Conservation (phyloP, 805 yeast species). For the Lipomyces chichibuensis region DNA sequence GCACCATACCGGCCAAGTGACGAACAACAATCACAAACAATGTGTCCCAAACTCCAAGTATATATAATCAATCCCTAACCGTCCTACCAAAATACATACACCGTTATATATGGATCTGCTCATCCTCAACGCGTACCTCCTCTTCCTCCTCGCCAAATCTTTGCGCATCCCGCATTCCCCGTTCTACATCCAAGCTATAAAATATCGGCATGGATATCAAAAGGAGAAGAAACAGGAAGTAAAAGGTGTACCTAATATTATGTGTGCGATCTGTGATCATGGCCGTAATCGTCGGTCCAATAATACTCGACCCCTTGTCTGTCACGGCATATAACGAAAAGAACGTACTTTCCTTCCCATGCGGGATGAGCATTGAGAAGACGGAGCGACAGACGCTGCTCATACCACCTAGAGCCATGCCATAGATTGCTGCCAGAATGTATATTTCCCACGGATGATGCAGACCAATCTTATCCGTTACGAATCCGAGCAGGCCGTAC, state of each 20-base stretch:
- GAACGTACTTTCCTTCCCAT: slow-evolving; percentile 73
- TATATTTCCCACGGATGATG: slow-evolving; percentile 70
- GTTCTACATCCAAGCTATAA: slow-evolving; percentile 56
- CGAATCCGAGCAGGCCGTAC: slow-evolving; percentile 71
- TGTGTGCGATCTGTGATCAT: slow-evolving; percentile 72
- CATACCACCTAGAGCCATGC: slow-evolving; percentile 72
- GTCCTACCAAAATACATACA: neutral
- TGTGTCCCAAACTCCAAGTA: neutral
- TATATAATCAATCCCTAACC: neutral
- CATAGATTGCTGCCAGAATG: slow-evolving; percentile 71
- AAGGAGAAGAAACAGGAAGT: slow-evolving; percentile 59
- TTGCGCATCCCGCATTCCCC: slow-evolving; percentile 62
- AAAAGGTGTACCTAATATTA: slow-evolving; percentile 72
- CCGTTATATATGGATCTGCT: neutral
- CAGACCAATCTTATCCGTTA: slow-evolving; percentile 58
- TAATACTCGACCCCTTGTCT: slow-evolving; percentile 74
- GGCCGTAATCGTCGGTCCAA: slow-evolving; percentile 77
- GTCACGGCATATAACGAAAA: slow-evolving; percentile 77
- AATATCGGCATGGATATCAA: slow-evolving; percentile 63
- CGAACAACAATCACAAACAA: neutral
- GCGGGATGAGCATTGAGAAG: slow-evolving; percentile 69
- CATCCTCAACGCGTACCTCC: slow-evolving; percentile 23
- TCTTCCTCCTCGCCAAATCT: slow-evolving; percentile 45
- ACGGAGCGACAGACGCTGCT: slow-evolving; percentile 70
- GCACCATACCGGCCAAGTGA: neutral